phyloP scores from a whole-genome alignment of 1,284 basidiomycete species.

The Cryptococcus sp. region DNA sequence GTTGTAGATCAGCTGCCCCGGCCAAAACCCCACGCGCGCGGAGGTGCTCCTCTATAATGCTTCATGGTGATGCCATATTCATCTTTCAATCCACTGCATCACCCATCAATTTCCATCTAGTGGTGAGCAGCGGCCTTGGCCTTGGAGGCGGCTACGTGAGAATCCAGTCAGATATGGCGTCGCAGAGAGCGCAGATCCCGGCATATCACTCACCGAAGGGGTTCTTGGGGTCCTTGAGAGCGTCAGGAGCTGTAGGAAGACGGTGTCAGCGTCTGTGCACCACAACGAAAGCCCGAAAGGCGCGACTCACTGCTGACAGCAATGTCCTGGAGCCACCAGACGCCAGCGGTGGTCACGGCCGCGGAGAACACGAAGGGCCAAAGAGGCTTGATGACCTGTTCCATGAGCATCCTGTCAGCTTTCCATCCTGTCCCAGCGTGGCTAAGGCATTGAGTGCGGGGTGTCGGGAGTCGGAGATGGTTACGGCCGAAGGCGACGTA shows the following conservation, averaged over 20 bases:
- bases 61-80: too few relatives aligned
- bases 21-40: too few relatives aligned
- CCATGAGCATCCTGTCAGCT: background rate
- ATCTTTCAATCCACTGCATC: conserved; percentile 11
- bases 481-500: conserved; percentile 22
- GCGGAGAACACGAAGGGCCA: conserved; percentile 42
- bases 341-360: conserved; percentile 52
- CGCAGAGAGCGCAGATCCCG: background rate
- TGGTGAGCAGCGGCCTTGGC: conserved; percentile 16
- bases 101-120: conserved; percentile 9
- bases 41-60: too few relatives aligned
- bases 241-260: conserved; percentile 26
- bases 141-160: conserved; percentile 19
- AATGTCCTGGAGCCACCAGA: conserved; percentile 29
- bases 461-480: conserved; percentile 2
- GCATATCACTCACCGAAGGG: conserved; percentile 23
- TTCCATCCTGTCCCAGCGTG: background rate
- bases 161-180: background rate
- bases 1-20: too few relatives aligned
- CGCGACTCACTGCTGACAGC: conserved; percentile 16
- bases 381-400: conserved; percentile 19
- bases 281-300: background rate
- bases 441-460: background rate
- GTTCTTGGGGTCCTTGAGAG: conserved; percentile 38
- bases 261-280: background rate